These are phyloP conservation scores for Tulasnella sp. DNA, from an alignment of 768 basidiomycete genomes.

Conservation along the genomic window DNA sequence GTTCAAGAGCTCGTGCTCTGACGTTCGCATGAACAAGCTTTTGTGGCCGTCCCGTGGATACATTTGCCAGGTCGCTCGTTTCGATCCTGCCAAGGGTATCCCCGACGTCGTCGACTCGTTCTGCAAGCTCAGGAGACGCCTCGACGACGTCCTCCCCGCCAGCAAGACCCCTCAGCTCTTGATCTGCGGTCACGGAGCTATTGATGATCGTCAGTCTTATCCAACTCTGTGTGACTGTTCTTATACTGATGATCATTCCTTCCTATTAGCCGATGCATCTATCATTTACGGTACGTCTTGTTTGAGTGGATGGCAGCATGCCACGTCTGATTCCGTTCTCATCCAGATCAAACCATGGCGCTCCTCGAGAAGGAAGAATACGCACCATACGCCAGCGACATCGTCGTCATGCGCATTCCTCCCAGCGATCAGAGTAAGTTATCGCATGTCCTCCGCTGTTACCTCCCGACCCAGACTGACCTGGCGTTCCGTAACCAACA, in stretches of 20 bases:
- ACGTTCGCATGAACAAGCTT: constrained; percentile 72
- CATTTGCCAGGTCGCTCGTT: constrained; percentile 85
- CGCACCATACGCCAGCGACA: constrained; percentile 25
- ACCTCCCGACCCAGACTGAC: constrained; percentile 9
- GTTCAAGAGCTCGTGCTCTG: constrained; percentile 62
- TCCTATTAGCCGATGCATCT: constrained; percentile 27
- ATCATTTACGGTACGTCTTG: constrained; percentile 66
- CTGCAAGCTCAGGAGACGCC: constrained; percentile 60
- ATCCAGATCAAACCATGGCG: constrained; percentile 7
- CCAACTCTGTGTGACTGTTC: constrained; percentile 39
- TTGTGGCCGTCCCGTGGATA: constrained; percentile 76
- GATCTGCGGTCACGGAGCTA: constrained; percentile 82
- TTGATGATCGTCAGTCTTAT: constrained; percentile 58
- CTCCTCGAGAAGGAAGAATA: constrained; percentile 9
- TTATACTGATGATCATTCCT: background rate
- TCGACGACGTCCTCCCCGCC: constrained; percentile 35
- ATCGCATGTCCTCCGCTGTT: background rate
- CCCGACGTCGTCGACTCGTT: constrained; percentile 58
- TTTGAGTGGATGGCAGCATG: background rate
- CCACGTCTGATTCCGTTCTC: background rate
- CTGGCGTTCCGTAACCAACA: constrained; percentile 21
- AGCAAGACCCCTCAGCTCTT: constrained; percentile 60
- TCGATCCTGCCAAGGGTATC: constrained; percentile 81
- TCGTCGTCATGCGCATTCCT: constrained; percentile 67
- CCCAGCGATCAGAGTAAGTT: constrained; percentile 74